Percentiles rank a stretch among this genome's conserved stretches.
Conservation (phyloP, 257 asterid genomes). For the Anisodus tanguticus region DNA sequence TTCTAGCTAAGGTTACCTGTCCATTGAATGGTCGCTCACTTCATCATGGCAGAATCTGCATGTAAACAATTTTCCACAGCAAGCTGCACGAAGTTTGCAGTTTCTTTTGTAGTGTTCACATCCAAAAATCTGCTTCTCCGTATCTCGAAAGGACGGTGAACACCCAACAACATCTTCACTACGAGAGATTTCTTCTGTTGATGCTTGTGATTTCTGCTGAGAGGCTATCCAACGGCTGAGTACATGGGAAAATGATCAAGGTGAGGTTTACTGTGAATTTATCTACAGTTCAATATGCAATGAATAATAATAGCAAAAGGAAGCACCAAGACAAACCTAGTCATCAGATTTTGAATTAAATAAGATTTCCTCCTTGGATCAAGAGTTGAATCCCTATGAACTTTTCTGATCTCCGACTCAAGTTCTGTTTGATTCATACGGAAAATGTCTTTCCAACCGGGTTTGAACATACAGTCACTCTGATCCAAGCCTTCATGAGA, state of each 20-base stretch:
- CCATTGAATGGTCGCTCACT: constrained; percentile 57
- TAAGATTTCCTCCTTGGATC: constrained; percentile 58
- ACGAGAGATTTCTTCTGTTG: constrained; percentile 39
- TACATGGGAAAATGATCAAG: constrained; percentile 5
- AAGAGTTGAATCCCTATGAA: constrained; percentile 47
- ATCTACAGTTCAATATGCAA: background rate
- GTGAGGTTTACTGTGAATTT: constrained; percentile 3
- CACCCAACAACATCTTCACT: constrained; percentile 39
- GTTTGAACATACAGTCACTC: constrained; percentile 50
- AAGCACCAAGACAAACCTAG: constrained; percentile 43
- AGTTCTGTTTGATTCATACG: constrained; percentile 62
- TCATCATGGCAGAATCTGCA: constrained; percentile 56
- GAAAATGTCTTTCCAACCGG: constrained; percentile 60
- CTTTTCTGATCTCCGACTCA: constrained; percentile 58
- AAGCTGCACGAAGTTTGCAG: constrained; percentile 55
- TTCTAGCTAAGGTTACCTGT: constrained; percentile 37
- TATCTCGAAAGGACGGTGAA: constrained; percentile 49
- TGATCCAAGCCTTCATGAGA: constrained; percentile 42
- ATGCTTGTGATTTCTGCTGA: constrained; percentile 56
- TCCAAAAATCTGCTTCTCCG: constrained; percentile 44
- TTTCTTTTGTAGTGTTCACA: constrained; percentile 57
- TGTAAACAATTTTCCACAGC: constrained; percentile 52
- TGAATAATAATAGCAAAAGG: constrained; percentile 17
- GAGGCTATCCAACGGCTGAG: constrained; percentile 61
- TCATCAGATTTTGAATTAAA: constrained; percentile 56